Evolutionary conservation across 1,284 basidiomycete species (phyloP).

Genomic region (Ceratobasidium sp.): DNA sequence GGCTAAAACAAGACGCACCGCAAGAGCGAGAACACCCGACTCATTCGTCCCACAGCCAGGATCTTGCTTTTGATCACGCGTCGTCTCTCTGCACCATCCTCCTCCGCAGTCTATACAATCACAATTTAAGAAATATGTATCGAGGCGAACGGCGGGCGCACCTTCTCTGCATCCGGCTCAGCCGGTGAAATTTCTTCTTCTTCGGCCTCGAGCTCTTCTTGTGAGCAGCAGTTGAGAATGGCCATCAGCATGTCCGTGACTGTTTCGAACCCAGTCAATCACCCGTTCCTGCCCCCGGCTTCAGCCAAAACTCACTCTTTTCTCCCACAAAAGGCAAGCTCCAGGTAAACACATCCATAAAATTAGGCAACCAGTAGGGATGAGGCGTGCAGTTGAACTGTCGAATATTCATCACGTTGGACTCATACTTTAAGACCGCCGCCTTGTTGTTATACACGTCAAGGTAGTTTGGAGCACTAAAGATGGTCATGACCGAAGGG

Average conservation of each 20-base stretch:
- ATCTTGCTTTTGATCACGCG: slow-evolving; percentile 98
- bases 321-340: slow-evolving; percentile 98
- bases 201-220: slow-evolving; percentile 88
- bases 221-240: slow-evolving; percentile 91
- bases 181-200: slow-evolving; percentile 55
- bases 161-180: slow-evolving; percentile 47
- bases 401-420: slow-evolving; percentile 94
- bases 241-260: slow-evolving; percentile 97
- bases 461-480: slow-evolving; percentile 94
- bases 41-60: slow-evolving; percentile 95
- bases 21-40: slow-evolving; percentile 92
- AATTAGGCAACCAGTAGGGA: slow-evolving; percentile 97
- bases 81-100: slow-evolving; percentile 69
- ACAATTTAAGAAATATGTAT: not conserved
- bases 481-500: slow-evolving; percentile 97
- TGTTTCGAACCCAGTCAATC: slow-evolving; percentile 47
- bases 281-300: not conserved
- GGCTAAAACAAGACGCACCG: slow-evolving; percentile 63
- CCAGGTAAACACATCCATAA: slow-evolving; percentile 99
- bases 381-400: slow-evolving; percentile 97
- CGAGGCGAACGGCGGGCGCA: not conserved
- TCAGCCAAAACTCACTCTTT: slow-evolving; percentile 71
- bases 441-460: slow-evolving; percentile 98
- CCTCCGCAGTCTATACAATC: slow-evolving; percentile 52
- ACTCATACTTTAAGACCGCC: slow-evolving; percentile 95